Conservation (phyloP, 495 filamentous ascomycete species). For the Aspergillus indologenus region DNA sequence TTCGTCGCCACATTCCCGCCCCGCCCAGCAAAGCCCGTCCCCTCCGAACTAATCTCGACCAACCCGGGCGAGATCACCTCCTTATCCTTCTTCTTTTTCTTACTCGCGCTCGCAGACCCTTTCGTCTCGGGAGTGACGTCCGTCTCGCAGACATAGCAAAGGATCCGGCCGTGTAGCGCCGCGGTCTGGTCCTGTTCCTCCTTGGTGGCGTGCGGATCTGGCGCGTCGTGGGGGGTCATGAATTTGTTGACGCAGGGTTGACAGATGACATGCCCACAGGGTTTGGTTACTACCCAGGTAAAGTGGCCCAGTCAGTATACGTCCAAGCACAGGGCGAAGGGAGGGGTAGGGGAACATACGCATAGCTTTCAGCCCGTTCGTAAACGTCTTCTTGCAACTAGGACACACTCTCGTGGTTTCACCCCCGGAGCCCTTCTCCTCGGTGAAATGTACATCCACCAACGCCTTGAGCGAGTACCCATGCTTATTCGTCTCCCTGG, state of each 20-base stretch:
- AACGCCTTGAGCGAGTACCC: conserved; percentile 79
- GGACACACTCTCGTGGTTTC: conserved; percentile 70
- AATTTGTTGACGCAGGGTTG: conserved; percentile 85
- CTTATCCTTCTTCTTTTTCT: conserved; percentile 48
- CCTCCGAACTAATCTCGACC: conserved; percentile 81
- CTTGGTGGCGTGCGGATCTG: conserved; percentile 63
- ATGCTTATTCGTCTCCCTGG: conserved; percentile 66
- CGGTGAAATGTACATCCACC: conserved; percentile 74
- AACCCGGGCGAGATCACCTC: conserved; percentile 65
- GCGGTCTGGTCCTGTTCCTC: conserved; percentile 47
- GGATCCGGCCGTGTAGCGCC: conserved; percentile 40
- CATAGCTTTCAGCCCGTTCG: conserved; percentile 79
- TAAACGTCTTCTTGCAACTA: conserved; percentile 79
- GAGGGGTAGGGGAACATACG: conserved; percentile 36
- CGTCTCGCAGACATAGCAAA: conserved; percentile 87
- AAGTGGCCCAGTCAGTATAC: neutral
- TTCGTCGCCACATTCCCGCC: conserved; percentile 81
- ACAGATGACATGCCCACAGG: conserved; percentile 92
- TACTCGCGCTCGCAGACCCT: conserved; percentile 21
- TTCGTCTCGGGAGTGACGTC: conserved; percentile 52
- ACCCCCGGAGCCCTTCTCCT: conserved; percentile 56
- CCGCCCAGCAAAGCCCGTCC: conserved; percentile 87
- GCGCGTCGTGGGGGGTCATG: conserved; percentile 60
- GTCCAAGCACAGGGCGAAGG: neutral
- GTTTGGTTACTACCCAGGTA: conserved; percentile 63